Evolutionary conservation across 1,284 basidiomycete genomes (phyloP), one percentile per base, ranked within the genome.

Genomic region (Phenoliferia sp.): DNA sequence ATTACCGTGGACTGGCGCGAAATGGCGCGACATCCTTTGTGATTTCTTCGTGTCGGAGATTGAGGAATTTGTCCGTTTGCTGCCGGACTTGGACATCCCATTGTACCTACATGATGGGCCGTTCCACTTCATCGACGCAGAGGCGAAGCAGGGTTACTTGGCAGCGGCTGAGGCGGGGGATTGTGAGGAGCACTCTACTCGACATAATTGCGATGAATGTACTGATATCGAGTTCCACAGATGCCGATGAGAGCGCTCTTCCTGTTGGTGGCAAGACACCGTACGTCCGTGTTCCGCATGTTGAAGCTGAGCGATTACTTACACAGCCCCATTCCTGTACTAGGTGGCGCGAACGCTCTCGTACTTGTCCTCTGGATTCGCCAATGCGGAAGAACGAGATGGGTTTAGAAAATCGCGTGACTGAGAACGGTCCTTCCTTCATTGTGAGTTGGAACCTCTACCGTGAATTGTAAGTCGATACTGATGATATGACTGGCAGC

Each of bases 1-100:
- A 15, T 28, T 54, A 9, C 52, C 52, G 9, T 56, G 54, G 54
- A 31, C 58, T 28, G 58, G 58, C 12, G 34, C 58, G 3, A 15
- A 35, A 19, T 59, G 58, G 58, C 28, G 58, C n/a, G n/a, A 9
- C n/a, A 19, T 32, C 3, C 22, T 39, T 2, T 16, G n/a, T 5
- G 58, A 59, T 12, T 4, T 16, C 1, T 59, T 35, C n/a, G 22
- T 32, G 16, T 22, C 26, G n/a, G 28, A 32, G 33, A 26, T 36
- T 22, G 58, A 32, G 19, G 58, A 36, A 3, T 32, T 59, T 39
- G 1, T 26, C n/a, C 34, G 28, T 0, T 17, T 59, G 3, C n/a
- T 59, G 58, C 58, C 58, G 10, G 58, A 59, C 15, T 26, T 59
- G 34, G 58, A 36, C 19, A 28, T 59, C 22, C 58, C 58, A n/a